A percentile compares a stretch with the other conserved stretches of the same genome.
Evolutionary conservation across 225 moss, liverwort and hornwort species (phyloP).

Genomic region (Takakia lepidozioides): DNA sequence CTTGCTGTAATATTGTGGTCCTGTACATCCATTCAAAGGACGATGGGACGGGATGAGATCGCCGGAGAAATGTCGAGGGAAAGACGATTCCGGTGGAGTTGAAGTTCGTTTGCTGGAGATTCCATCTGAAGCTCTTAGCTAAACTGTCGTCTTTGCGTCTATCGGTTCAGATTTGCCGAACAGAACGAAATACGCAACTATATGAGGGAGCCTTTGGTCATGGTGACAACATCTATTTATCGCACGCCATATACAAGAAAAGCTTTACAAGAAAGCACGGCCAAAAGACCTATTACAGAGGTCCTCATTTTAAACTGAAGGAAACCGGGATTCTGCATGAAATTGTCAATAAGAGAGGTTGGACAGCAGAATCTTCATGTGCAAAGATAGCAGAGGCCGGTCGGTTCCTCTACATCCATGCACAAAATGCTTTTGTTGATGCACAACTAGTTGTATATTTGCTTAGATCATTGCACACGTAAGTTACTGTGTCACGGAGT

Average conservation of each 20-base stretch:
- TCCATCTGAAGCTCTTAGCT: neutral
- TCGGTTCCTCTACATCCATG: neutral
- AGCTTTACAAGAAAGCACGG: slow-evolving; percentile 37
- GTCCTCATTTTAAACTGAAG: slow-evolving; percentile 8
- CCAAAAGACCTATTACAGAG: slow-evolving; percentile 55
- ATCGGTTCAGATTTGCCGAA: slow-evolving; percentile 51
- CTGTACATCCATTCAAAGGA: no score
- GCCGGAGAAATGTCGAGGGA: no score
- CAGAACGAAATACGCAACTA: slow-evolving; percentile 32
- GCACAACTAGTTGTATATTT: neutral
- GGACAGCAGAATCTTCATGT: no score
- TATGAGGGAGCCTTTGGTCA: slow-evolving; percentile 15
- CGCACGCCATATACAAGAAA: slow-evolving; percentile 42
- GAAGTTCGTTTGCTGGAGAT: neutral
- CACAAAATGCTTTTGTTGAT: neutral
- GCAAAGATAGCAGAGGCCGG: no score
- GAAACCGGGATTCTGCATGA: neutral
- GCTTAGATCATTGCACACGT: no score
- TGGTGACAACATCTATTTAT: slow-evolving; percentile 43
- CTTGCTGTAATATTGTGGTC: no score
- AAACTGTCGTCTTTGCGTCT: neutral
- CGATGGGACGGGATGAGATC: no score
- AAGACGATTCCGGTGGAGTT: neutral
- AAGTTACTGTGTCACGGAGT: no score
- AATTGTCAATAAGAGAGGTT: neutral